Evolutionary conservation across 345 rosid species (phyloP).

Genomic region (Capsella bursapastoris): DNA sequence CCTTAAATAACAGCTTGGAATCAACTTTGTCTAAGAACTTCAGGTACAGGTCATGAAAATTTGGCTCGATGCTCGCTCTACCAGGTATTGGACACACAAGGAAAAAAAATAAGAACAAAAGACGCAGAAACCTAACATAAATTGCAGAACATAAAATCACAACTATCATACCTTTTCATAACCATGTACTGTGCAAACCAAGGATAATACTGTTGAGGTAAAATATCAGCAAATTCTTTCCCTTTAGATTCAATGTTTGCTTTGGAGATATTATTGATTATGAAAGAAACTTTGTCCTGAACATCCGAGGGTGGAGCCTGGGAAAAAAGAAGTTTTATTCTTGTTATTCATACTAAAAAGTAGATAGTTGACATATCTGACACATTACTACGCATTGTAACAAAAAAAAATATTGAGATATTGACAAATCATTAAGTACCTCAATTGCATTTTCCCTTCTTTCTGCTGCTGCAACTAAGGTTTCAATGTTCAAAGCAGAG

Average conservation of each 20-base stretch:
- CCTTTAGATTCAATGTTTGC: conserved; percentile 82
- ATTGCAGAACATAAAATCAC: conserved; percentile 3
- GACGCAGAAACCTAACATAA: not conserved
- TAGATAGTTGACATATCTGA: conserved; percentile 9
- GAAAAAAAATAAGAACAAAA: conserved; percentile 18
- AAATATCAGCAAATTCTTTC: conserved; percentile 81
- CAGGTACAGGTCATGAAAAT: conserved; percentile 94
- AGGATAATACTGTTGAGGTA: conserved; percentile 80
- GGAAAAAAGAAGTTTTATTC: conserved; percentile 22
- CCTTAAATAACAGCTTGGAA: conserved; percentile 78
- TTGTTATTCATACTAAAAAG: conserved; percentile 16
- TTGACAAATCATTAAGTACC: conserved; percentile 47
- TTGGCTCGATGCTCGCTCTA: conserved; percentile 99
- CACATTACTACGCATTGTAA: conserved; percentile 19
- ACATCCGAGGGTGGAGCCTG: conserved; percentile 86
- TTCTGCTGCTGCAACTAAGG: conserved; percentile 96
- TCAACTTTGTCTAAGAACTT: conserved; percentile 90
- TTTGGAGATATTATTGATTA: conserved; percentile 81
- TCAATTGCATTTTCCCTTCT: conserved; percentile 87
- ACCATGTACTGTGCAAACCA: conserved; percentile 99
- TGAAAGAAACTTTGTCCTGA: conserved; percentile 92
- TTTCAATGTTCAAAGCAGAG: conserved; percentile 94
- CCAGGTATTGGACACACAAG: not conserved
- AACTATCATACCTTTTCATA: conserved; percentile 73
- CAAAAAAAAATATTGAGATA: not conserved